These are phyloP conservation scores for Eimeria maxima DNA, from an alignment of 169 alveolate genomes.

Conservation along the genomic window DNA sequence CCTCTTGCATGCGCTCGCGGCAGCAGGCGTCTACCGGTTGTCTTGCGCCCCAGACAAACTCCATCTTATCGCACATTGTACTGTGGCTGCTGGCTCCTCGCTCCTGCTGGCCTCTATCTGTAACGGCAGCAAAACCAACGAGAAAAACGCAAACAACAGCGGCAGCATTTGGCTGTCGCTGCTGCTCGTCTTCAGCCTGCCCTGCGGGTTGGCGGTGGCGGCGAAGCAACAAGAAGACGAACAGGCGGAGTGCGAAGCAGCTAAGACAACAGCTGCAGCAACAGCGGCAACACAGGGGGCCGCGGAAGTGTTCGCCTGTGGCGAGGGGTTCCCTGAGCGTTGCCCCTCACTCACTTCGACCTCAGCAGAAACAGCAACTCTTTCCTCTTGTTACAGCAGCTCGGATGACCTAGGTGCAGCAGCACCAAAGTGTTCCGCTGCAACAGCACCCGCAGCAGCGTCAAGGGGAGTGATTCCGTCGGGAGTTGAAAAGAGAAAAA, in stretches of 20 bases:
- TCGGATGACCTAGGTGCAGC: conserved; percentile 5
- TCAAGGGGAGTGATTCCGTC: background rate
- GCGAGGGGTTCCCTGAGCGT: background rate
- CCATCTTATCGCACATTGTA: conserved; percentile 13
- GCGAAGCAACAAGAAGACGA: conserved; percentile 41
- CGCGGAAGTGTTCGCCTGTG: background rate
- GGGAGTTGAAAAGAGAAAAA: background rate
- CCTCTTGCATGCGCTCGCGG: conserved; percentile 64
- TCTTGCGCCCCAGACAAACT: background rate
- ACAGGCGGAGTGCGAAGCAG: background rate
- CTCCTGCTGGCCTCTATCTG: conserved; percentile 45
- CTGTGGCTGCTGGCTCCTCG: conserved; percentile 58
- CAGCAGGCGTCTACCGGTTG: conserved; percentile 69
- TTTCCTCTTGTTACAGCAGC: conserved; percentile 33
- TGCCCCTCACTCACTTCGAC: conserved; percentile 29
- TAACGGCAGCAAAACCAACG: conserved; percentile 1
- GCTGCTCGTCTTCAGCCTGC: conserved; percentile 48
- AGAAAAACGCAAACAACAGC: background rate
- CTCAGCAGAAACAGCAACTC: conserved; percentile 14
- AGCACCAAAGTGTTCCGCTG: background rate
- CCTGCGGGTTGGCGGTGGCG: conserved; percentile 36
- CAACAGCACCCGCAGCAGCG: conserved; percentile 21
- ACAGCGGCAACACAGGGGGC: background rate
- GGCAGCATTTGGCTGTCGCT: conserved; percentile 37
- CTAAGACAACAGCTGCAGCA: conserved; percentile 35